Evolutionary conservation across 148 eudicot genomes (phyloP), one percentile per base, ranked within the genome.

Genomic region (Camellia lanceoleosa): DNA sequence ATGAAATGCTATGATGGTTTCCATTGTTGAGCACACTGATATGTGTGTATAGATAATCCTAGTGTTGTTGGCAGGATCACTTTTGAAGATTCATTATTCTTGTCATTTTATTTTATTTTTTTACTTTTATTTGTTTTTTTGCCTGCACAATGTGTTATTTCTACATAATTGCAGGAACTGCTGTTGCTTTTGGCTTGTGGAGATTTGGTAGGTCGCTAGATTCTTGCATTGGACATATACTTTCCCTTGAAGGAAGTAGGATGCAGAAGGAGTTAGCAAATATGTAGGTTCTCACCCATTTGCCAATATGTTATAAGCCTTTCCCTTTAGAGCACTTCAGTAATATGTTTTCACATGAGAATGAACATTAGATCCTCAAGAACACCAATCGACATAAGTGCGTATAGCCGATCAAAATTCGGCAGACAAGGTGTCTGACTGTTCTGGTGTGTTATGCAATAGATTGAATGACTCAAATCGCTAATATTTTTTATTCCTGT

Each of bases 241-340:
- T 90, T 77, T 74, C 87, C 47, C 38, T 85, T 77, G 85, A 90
- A 51, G 93, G 93, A 75, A 88, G 76, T 80, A 86, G 83, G 84
- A 87, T 90, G 80, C 91, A 88, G 72, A 75, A 44, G 18, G 93
- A 87, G 82, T 80, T 90, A 78, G 90, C 90, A 70, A 84, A 71
- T 80, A 75, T 87, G 93, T 90, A 84, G 15, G 88, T 80, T 65
- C 65, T 66, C 73, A 16, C 42, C 42, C 61, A 47, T 68, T 51
- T 51, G 0, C 61, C 30, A 68, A 30, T 59, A 4, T 56, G 20
- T 20, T 54, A 15, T 46, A 54, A 1, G 18, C 23, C 61, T 56
- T 9, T 15, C 73, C n/a, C 64, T 3, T 7, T 0, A 60, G 19
- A 18, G 64, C 20, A 15, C 20, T 18, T 18, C 1, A 60, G 64